A percentile compares a stretch with the other conserved stretches of the same genome.
Conservation (phyloP, 140 eudicot genomes). For the Senecio squalidus region DNA sequence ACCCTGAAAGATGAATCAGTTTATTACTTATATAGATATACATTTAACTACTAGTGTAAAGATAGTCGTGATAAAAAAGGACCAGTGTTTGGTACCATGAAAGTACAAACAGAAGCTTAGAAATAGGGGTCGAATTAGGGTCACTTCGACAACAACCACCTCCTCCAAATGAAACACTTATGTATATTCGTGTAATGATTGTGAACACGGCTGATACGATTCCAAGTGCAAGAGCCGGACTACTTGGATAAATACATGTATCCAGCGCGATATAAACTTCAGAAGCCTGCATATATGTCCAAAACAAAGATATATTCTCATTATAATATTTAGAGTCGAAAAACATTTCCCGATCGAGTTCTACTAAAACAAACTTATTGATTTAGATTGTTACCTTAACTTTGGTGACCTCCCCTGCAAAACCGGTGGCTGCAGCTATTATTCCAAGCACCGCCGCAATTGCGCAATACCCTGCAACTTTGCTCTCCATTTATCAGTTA, state of each 20-base stretch:
- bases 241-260: conserved; percentile 32
- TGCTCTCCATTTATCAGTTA: conserved; percentile 15
- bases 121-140: conserved; percentile 15
- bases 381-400: conserved; percentile 23
- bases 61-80: too few species aligned
- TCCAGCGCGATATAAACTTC: neutral
- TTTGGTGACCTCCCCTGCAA: conserved; percentile 24
- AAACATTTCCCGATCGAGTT: too few species aligned
- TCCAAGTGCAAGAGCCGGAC: conserved; percentile 30
- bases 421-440: conserved; percentile 28
- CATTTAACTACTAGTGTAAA: too few species aligned
- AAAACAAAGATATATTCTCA: neutral
- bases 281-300: conserved; percentile 14
- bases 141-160: conserved; percentile 15
- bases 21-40: neutral
- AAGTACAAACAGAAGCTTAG: conserved; percentile 11
- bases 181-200: conserved; percentile 19
- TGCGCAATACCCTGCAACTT: conserved; percentile 9
- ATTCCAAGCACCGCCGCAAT: conserved; percentile 23
- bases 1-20: neutral
- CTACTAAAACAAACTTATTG: neutral
- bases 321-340: too few species aligned
- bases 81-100: conserved; percentile 5
- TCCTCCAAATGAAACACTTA: conserved; percentile 13
- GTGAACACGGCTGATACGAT: conserved; percentile 26